Evolutionary conservation across 805 yeast genomes (phyloP).

Genomic region (Metschnikowia santaceciliae): DNA sequence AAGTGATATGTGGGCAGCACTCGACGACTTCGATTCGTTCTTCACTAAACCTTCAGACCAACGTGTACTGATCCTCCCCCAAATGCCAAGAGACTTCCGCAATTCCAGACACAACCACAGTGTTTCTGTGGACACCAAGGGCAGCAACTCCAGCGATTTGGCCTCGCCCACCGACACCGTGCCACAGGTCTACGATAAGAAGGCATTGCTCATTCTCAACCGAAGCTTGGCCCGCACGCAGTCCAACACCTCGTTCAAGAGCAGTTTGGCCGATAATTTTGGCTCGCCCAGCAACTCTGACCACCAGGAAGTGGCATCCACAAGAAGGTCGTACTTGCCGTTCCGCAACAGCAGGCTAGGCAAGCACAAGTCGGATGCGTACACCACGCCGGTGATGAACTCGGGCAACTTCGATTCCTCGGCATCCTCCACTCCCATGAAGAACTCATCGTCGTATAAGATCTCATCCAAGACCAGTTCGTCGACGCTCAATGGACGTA

Average conservation of each 20-base stretch:
- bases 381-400: slow-evolving; percentile 10
- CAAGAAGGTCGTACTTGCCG: slow-evolving; percentile 39
- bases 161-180: slow-evolving; percentile 61
- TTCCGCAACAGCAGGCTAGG: slow-evolving; percentile 32
- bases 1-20: slow-evolving; percentile 88
- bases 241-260: slow-evolving; percentile 74
- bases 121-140: slow-evolving; percentile 59
- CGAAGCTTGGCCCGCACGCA: slow-evolving; percentile 69
- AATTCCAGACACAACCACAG: slow-evolving; percentile 26
- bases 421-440: slow-evolving; percentile 8
- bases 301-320: slow-evolving; percentile 11
- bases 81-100: slow-evolving; percentile 4
- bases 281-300: slow-evolving; percentile 22
- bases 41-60: slow-evolving; percentile 59
- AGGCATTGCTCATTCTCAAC: slow-evolving; percentile 71
- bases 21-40: slow-evolving; percentile 84
- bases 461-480: neutral
- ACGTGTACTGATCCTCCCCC: slow-evolving; percentile 13
- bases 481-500: slow-evolving; percentile 2
- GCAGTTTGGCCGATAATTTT: slow-evolving; percentile 65
- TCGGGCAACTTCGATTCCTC: slow-evolving; percentile 8
- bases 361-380: slow-evolving; percentile 18
- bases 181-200: slow-evolving; percentile 75
- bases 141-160: slow-evolving; percentile 41
- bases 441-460: slow-evolving; percentile 1